A percentile compares a stretch with the other conserved stretches of the same genome.
These are phyloP conservation scores for Senna siamea DNA, from an alignment of 306 rosid species.

Conservation along the genomic window DNA sequence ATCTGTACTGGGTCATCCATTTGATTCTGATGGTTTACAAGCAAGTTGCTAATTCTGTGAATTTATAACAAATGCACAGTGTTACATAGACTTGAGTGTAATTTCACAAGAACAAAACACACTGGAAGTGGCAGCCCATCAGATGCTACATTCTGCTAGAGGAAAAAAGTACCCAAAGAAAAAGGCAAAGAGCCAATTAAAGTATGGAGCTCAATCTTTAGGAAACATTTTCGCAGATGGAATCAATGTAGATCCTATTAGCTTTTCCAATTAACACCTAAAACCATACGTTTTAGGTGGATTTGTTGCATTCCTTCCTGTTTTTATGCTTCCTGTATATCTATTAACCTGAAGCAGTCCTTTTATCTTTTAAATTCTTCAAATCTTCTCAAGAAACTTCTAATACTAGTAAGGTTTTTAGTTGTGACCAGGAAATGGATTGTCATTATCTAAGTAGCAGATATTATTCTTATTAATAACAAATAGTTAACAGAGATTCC, in stretches of 20 bases:
- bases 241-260: background rate
- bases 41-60: constrained; percentile 30
- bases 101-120: constrained; percentile 2
- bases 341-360: background rate
- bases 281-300: background rate
- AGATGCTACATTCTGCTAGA: constrained; percentile 10
- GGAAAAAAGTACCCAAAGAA: constrained; percentile 14
- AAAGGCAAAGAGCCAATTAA: background rate
- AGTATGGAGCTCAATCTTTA: background rate
- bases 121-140: constrained; percentile 8
- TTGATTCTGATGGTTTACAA: constrained; percentile 21
- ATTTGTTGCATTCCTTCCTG: background rate
- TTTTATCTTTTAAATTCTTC: background rate
- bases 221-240: background rate
- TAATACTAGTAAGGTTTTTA: background rate
- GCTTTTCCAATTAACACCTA: background rate
- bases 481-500: background rate
- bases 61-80: background rate
- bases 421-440: background rate
- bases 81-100: constrained; percentile 8
- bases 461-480: background rate
- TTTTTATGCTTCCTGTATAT: background rate
- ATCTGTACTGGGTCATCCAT: constrained; percentile 3
- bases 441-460: background rate
- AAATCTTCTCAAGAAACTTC: background rate